Percentiles rank a stretch among this genome's conserved stretches.
Conservation (phyloP, 345 rosid species). For the Brassica cretica region DNA sequence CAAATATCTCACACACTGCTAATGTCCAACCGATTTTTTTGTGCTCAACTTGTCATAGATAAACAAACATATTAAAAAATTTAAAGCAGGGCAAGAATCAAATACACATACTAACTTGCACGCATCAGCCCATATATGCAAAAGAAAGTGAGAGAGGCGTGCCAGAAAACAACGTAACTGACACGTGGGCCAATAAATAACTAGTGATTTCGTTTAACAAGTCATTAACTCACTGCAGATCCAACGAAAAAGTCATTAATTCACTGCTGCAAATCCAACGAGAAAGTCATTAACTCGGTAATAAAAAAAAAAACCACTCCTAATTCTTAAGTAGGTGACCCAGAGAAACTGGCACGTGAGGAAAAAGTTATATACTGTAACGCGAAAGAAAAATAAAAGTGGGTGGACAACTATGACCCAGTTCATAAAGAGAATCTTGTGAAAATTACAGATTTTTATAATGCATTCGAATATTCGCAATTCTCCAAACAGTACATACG, state of each 20-base stretch:
- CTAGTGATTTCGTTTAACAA: background rate
- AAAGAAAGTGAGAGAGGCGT: slow-evolving; percentile 11
- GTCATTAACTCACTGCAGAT: slow-evolving; percentile 12
- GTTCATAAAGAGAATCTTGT: slow-evolving; percentile 5
- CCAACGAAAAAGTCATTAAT: background rate
- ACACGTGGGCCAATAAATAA: slow-evolving; percentile 13
- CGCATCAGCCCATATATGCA: background rate
- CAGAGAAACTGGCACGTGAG: slow-evolving; percentile 31
- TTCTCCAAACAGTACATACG: background rate
- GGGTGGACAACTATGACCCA: slow-evolving; percentile 37
- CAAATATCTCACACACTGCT: background rate
- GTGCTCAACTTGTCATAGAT: no score
- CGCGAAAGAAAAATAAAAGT: slow-evolving; percentile 10
- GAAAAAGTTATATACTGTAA: background rate
- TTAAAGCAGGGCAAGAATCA: no score
- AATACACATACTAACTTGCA: background rate
- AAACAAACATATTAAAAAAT: no score
- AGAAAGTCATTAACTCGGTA: background rate
- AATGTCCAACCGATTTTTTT: no score
- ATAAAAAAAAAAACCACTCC: background rate
- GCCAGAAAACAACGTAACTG: background rate
- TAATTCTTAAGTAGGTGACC: slow-evolving; percentile 6
- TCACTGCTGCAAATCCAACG: background rate
- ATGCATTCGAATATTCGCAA: slow-evolving; percentile 1
- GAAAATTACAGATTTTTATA: slow-evolving; percentile 11